Percentiles rank a stretch among this genome's conserved stretches.
phyloP scores from a whole-genome alignment of 2,329 filamentous ascomycete species.

The Teratosphaeria destructans region DNA sequence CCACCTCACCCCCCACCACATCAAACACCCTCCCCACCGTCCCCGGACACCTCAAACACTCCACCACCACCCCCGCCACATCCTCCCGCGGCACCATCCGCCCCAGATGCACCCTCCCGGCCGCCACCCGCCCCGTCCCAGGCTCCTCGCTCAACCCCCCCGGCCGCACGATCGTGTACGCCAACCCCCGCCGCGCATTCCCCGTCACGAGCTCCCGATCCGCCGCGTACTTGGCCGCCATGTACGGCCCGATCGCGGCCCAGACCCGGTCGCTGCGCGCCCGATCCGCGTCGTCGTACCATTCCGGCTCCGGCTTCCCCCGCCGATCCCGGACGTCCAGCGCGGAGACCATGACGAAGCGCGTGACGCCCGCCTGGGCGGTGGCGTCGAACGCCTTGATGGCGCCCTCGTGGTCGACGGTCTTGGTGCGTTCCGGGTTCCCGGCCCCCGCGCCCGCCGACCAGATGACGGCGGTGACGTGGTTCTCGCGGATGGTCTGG shows the following conservation, averaged over 20 bases:
- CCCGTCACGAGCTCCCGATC: constrained; percentile 31
- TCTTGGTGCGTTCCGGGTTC: constrained; percentile 45
- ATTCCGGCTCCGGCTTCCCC: constrained; percentile 29
- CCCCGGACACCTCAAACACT: constrained; percentile 42
- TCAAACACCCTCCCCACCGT: constrained; percentile 37
- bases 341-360: constrained; percentile 58
- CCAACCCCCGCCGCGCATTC: constrained; percentile 29
- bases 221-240: constrained; percentile 34
- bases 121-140: constrained; percentile 31
- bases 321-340: constrained; percentile 42
- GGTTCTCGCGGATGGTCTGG: constrained; percentile 24
- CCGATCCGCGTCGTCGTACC: constrained; percentile 33
- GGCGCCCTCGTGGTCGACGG: constrained; percentile 54
- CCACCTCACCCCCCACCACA: constrained; percentile 31
- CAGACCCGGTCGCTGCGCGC: constrained; percentile 29
- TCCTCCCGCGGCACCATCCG: constrained; percentile 42
- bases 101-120: constrained; percentile 33
- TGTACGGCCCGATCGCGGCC: constrained; percentile 30
- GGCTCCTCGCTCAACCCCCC: constrained; percentile 37
- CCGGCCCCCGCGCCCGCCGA: constrained; percentile 23
- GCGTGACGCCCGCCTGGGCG: constrained; percentile 44
- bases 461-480: constrained; percentile 27
- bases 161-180: constrained; percentile 38
- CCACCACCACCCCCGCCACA: constrained; percentile 49
- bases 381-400: constrained; percentile 52